A percentile compares a stretch with the other conserved stretches of the same genome.
Conservation (phyloP, 768 basidiomycete genomes). For the Leccinum boreale region DNA sequence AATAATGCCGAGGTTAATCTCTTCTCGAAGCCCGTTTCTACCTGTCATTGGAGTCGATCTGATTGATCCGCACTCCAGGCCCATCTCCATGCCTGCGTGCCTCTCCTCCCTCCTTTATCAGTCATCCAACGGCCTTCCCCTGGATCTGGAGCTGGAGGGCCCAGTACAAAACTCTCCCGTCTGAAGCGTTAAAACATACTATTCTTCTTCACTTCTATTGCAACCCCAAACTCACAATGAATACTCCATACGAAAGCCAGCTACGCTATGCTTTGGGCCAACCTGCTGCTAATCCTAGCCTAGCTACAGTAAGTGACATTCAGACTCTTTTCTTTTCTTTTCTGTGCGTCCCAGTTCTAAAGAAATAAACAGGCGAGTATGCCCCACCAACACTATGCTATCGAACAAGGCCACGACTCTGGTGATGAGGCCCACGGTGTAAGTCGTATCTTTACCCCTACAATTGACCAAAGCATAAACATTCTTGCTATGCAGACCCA, state of each 20-base stretch:
- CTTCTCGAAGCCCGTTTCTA: neutral
- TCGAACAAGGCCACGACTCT: neutral
- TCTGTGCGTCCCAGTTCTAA: neutral
- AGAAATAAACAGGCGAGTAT: neutral
- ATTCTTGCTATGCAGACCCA: neutral
- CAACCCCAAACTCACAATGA: neutral
- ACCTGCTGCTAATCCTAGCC: no score
- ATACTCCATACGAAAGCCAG: neutral
- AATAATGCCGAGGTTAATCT: neutral
- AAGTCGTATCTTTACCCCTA: neutral
- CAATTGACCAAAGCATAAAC: neutral
- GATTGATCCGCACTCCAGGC: neutral
- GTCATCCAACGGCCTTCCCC: neutral
- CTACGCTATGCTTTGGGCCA: neutral
- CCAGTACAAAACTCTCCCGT: neutral
- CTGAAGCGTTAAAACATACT: no score
- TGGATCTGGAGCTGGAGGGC: conserved; percentile 1
- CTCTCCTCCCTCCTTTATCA: neutral
- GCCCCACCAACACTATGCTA: no score
- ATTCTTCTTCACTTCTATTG: neutral
- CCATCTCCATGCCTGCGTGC: neutral
- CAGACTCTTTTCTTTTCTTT: neutral
- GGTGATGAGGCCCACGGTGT: neutral
- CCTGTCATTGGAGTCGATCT: neutral
- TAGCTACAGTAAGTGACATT: neutral